phyloP scores from a whole-genome alignment of 2,329 filamentous ascomycete species.

The Anthostomella pinea region DNA sequence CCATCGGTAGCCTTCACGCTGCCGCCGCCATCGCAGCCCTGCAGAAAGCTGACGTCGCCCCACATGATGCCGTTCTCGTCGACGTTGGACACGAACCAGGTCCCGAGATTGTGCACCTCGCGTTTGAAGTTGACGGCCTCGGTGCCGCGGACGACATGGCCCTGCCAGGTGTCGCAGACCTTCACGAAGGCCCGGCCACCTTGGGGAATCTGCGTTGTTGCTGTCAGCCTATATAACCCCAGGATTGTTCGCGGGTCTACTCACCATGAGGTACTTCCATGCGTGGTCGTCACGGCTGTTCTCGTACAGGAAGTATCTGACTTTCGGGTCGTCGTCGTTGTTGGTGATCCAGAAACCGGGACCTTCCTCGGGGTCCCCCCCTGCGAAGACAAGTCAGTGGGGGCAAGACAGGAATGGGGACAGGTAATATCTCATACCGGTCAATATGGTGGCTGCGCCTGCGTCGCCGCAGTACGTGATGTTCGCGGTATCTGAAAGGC shows the following conservation, averaged over 20 bases:
- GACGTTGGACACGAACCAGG: slow-evolving; percentile 20
- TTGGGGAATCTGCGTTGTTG: slow-evolving; percentile 19
- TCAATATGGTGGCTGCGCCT: slow-evolving; percentile 7
- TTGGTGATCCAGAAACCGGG: slow-evolving; percentile 25
- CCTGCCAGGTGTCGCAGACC: slow-evolving; percentile 25
- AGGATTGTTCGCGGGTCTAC: no score
- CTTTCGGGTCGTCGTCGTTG: slow-evolving; percentile 17
- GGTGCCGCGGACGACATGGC: slow-evolving; percentile 25
- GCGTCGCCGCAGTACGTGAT: slow-evolving; percentile 10
- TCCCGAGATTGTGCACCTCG: slow-evolving; percentile 22
- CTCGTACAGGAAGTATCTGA: slow-evolving; percentile 26
- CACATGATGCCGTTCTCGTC: slow-evolving; percentile 15
- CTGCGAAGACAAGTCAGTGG: no score
- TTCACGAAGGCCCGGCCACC: slow-evolving; percentile 23
- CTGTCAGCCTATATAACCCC: no score
- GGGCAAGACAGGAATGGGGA: no score
- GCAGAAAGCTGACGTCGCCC: slow-evolving; percentile 25
- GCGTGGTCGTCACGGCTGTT: slow-evolving; percentile 24
- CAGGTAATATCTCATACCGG: slow-evolving; percentile 4
- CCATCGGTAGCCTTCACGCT: slow-evolving; percentile 19
- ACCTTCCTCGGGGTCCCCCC: slow-evolving; percentile 17
- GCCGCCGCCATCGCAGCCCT: slow-evolving; percentile 26
- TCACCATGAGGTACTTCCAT: slow-evolving; percentile 27
- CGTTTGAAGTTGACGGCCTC: slow-evolving; percentile 20
- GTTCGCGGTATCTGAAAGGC: not conserved